phyloP scores from a whole-genome alignment of 768 basidiomycete species.

The Boletus rufocinnamomeus region DNA sequence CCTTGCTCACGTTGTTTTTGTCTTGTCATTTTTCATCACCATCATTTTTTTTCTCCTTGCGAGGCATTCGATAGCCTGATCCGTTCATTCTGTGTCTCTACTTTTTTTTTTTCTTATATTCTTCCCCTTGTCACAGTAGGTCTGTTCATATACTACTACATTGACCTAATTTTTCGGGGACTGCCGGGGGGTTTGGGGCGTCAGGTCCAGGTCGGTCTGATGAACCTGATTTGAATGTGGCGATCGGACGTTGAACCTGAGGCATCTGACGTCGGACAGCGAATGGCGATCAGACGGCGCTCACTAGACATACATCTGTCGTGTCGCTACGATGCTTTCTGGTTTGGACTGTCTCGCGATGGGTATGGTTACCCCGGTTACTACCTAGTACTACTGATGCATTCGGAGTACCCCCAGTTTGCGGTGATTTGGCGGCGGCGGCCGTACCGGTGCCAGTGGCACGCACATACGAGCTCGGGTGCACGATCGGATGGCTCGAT shows the following conservation, averaged over 20 bases:
- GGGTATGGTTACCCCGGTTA: background rate
- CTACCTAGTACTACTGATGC: too few relatives aligned
- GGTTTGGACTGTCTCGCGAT: background rate
- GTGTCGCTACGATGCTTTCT: too few relatives aligned
- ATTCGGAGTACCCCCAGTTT: background rate
- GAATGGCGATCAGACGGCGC: too few relatives aligned
- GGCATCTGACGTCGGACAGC: background rate
- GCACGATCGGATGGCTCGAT: background rate
- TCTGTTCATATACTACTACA: constrained; percentile 26
- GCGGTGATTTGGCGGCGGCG: too few relatives aligned
- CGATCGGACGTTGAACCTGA: background rate
- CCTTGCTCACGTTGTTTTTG: constrained; percentile 5
- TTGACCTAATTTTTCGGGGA: constrained; percentile 25
- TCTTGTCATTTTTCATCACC: constrained; percentile 1
- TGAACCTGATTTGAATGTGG: background rate
- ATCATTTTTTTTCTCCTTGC: background rate
- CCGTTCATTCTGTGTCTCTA: constrained; percentile 9
- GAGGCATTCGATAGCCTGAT: constrained; percentile 12
- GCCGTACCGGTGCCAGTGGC: too few relatives aligned
- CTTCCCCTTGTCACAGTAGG: constrained; percentile 23
- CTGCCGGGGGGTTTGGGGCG: background rate
- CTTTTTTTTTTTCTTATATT: background rate
- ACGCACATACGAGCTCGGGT: too few relatives aligned
- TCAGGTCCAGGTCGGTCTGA: background rate
- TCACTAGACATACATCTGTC: too few relatives aligned